phyloP scores from a whole-genome alignment of 208 protist genomes.

The Vickermania ingenoplastis region DNA sequence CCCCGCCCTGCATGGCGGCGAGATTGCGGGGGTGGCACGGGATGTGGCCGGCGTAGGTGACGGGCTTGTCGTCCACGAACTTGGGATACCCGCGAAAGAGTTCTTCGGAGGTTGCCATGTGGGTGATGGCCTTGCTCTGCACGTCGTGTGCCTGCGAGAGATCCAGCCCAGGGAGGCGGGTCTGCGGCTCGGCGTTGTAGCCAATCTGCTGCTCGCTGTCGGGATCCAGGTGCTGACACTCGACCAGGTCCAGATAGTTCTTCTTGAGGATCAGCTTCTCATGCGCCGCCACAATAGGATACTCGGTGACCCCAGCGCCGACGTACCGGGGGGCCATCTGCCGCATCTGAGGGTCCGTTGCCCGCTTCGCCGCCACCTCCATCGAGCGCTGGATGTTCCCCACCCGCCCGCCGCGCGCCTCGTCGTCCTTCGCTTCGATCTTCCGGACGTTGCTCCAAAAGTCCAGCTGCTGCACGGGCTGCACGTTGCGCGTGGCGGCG shows the following conservation, averaged over 20 bases:
- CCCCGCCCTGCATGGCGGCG: slow-evolving; percentile 26
- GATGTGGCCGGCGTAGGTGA: slow-evolving; percentile 56
- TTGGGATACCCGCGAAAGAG: slow-evolving; percentile 70
- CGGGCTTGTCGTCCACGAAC: slow-evolving; percentile 31
- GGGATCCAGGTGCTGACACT: slow-evolving; percentile 58
- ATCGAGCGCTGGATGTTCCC: slow-evolving; percentile 63
- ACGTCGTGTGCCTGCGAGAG: slow-evolving; percentile 34
- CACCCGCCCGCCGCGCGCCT: slow-evolving; percentile 43
- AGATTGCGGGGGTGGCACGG: slow-evolving; percentile 36
- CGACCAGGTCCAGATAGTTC: slow-evolving; percentile 77
- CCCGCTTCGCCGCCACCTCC: slow-evolving; percentile 66
- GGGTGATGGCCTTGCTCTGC: slow-evolving; percentile 65
- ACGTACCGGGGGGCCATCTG: slow-evolving; percentile 22
- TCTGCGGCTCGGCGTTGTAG: slow-evolving; percentile 30
- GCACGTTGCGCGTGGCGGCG: slow-evolving; percentile 30
- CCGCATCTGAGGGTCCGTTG: slow-evolving; percentile 30
- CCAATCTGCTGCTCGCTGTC: slow-evolving; percentile 50
- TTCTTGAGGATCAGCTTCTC: slow-evolving; percentile 24
- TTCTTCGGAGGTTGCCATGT: slow-evolving; percentile 51
- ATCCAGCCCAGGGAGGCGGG: slow-evolving; percentile 26
- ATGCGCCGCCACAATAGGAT: slow-evolving; percentile 16
- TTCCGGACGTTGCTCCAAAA: slow-evolving; percentile 68
- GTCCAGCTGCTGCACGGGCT: slow-evolving; percentile 28
- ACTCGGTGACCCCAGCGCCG: slow-evolving; percentile 7
- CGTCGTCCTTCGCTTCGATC: slow-evolving; percentile 61